Evolutionary conservation across 1,139 yeast species (phyloP), one percentile per base, ranked within the genome.

Genomic region (Hyphopichia wangnamkhiaoensis): DNA sequence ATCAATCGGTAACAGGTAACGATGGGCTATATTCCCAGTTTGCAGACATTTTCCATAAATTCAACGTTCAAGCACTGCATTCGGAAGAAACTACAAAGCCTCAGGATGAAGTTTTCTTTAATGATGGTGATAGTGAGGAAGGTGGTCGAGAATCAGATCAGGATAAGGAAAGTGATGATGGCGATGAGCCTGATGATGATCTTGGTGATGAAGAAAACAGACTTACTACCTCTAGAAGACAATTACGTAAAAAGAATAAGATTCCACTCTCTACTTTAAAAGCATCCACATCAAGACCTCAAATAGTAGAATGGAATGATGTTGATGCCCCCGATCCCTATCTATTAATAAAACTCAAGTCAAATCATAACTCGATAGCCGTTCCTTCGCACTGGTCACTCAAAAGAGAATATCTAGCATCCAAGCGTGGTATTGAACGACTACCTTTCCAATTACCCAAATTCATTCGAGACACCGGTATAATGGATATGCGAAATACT

Each of bases 341-440:
- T 37, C 58, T 90, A 19, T 68, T 82, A 13, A 79, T 87, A 0
- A 65, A 74, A 12, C 61, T 93, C 41, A 93, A 91, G 54, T 68
- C 84, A 0, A 68, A 71, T 31, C 80, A 80, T 35, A 88, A 89
- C 48, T 73, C 69, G 2, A 82, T 91, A 0, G 88, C 82, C 1
- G 90, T 91, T 0, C 98, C 98, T 0, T 59, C 65, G 0, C 95
- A 90, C 58, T 93, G 98, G 98, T 80, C 79, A 41, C 65, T 76
- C 12, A 89, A 89, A 54, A 66, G 88, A 38, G 96, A 88, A 35
- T 91, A 84, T 50, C 65, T 93, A n/a, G 72, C 93, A 0, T 73
- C 83, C 0, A 76, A 82, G 48, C 73, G 86, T 42, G 87, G 94
- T 1, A 51, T 82, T n/a, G 91, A 84, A 43, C 79, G 81, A 49